Evolutionary conservation across 2,329 filamentous ascomycete genomes (phyloP).

Genomic region (Juglanconis sp.): DNA sequence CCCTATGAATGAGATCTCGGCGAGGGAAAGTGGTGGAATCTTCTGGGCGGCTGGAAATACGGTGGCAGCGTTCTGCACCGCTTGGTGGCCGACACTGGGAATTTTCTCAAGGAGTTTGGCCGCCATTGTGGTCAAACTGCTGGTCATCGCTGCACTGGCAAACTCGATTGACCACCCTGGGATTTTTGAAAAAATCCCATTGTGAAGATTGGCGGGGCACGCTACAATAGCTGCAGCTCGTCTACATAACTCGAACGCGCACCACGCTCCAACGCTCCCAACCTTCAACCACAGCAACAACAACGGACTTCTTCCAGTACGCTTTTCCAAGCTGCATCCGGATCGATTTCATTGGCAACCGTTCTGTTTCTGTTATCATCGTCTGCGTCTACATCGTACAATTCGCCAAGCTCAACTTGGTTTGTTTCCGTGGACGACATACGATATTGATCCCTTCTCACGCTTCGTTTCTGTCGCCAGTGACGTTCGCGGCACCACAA

Average conservation of each 20-base stretch:
- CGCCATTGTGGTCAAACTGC: background rate
- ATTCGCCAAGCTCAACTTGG: background rate
- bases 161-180: background rate
- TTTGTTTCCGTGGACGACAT: too few species aligned
- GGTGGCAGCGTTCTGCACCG: background rate
- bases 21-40: background rate
- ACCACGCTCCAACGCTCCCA: background rate
- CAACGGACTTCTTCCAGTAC: background rate
- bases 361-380: background rate
- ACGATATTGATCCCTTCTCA: too few species aligned
- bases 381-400: background rate
- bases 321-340: background rate
- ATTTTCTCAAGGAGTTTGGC: background rate
- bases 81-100: background rate
- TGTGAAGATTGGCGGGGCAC: background rate
- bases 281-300: background rate
- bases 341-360: background rate
- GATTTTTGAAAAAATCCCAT: background rate
- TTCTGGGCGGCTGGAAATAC: background rate
- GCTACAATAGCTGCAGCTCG: background rate
- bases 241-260: background rate
- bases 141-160: background rate
- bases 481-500: background rate
- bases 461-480: background rate
- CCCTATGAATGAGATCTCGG: background rate